These are phyloP conservation scores for Boletus sp. DNA, from an alignment of 768 basidiomycete genomes.

Conservation along the genomic window DNA sequence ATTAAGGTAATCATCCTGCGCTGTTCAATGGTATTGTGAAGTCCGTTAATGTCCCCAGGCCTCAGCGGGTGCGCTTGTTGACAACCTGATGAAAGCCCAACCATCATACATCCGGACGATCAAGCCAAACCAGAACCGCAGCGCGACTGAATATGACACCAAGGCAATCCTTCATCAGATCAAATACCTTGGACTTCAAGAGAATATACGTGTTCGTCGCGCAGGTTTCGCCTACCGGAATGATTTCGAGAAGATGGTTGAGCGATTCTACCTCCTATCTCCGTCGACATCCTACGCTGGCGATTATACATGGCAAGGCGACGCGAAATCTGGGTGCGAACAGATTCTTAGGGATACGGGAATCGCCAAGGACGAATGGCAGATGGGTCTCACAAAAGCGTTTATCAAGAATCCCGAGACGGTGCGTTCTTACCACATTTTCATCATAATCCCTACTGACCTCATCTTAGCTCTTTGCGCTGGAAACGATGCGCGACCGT, in stretches of 20 bases:
- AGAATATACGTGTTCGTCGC: conserved; percentile 95
- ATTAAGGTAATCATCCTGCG: conserved; percentile 65
- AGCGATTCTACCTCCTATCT: conserved; percentile 94
- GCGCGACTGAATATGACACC: conserved; percentile 83
- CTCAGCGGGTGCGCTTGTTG: conserved; percentile 95
- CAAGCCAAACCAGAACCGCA: conserved; percentile 97
- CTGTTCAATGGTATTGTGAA: not conserved
- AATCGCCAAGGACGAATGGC: conserved; percentile 97
- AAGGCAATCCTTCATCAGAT: conserved; percentile 98
- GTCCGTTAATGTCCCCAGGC: conserved; percentile 38
- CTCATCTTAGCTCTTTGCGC: conserved; percentile 77
- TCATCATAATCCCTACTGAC: not conserved
- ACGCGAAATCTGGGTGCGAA: conserved; percentile 86
- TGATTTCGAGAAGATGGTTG: conserved; percentile 98
- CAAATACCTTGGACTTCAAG: conserved; percentile 97
- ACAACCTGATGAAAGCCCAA: conserved; percentile 95
- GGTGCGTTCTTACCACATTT: conserved; percentile 40
- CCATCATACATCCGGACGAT: conserved; percentile 99
- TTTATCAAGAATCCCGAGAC: conserved; percentile 99
- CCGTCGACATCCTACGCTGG: conserved; percentile 96
- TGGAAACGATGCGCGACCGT: conserved; percentile 97
- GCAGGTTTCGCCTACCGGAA: conserved; percentile 99
- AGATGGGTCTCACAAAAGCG: conserved; percentile 98
- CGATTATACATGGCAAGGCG: conserved; percentile 95
- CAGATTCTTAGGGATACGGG: conserved; percentile 93